Evolutionary conservation across 208 protist species (phyloP).

Genomic region (Leishmania major): DNA sequence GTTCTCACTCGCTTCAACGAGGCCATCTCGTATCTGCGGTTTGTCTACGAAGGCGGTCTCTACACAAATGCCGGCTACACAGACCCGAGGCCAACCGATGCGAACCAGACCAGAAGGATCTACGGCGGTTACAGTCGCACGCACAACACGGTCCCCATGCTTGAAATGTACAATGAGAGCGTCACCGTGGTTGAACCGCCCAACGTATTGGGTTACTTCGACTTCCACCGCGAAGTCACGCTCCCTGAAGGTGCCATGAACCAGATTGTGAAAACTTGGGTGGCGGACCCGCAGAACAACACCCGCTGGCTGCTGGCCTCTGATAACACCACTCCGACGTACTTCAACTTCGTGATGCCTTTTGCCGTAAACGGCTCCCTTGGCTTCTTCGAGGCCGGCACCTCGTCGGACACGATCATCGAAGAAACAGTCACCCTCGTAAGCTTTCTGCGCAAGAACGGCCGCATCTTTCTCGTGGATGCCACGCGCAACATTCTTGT

Average conservation of each 20-base stretch:
- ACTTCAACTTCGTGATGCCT: slow-evolving; percentile 79
- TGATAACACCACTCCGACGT: slow-evolving; percentile 40
- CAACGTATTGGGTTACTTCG: slow-evolving; percentile 21
- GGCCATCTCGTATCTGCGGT: slow-evolving; percentile 43
- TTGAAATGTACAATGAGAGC: slow-evolving; percentile 28
- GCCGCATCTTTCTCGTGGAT: slow-evolving; percentile 65
- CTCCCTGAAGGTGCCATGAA: slow-evolving; percentile 34
- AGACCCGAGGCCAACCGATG: slow-evolving; percentile 9
- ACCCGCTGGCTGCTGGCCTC: slow-evolving; percentile 42
- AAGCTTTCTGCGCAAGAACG: slow-evolving; percentile 50
- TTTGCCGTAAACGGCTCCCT: slow-evolving; percentile 47
- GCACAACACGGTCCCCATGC: slow-evolving; percentile 14
- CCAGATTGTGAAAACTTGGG: slow-evolving; percentile 49
- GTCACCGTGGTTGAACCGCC: slow-evolving; percentile 18
- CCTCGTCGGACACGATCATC: slow-evolving; percentile 40
- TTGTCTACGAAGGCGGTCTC: slow-evolving; percentile 33
- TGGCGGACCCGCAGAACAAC: slow-evolving; percentile 21
- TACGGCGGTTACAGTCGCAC: slow-evolving; percentile 27
- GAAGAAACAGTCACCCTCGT: slow-evolving; percentile 47
- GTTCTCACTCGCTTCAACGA: slow-evolving; percentile 43
- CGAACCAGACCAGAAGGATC: slow-evolving; percentile 1
- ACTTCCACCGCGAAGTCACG: slow-evolving; percentile 23
- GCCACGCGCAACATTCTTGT: slow-evolving; percentile 42
- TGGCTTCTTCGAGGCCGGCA: slow-evolving; percentile 57
- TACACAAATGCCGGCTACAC: slow-evolving; percentile 40